Evolutionary conservation across 371 early-diverging fungal genomes (phyloP).

Genomic region (Mortierella polycephala): DNA sequence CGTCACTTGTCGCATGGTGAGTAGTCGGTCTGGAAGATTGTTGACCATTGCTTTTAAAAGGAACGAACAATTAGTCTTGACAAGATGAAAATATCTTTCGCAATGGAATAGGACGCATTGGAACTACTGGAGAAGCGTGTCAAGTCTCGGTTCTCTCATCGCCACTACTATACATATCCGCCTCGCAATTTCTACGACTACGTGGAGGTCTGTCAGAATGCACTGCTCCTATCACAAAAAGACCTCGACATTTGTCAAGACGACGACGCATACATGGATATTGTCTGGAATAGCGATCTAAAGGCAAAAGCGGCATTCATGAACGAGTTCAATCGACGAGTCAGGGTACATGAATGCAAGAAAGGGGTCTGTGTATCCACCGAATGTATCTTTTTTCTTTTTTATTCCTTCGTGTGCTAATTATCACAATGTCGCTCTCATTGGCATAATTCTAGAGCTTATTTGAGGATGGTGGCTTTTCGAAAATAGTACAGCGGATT

Average conservation of each 20-base stretch:
- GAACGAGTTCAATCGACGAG: conserved; percentile 36
- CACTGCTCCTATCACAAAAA: conserved; percentile 51
- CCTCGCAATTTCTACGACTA: conserved; percentile 69
- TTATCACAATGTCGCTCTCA: conserved; percentile 7
- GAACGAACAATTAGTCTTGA: not conserved
- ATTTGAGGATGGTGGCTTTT: conserved; percentile 63
- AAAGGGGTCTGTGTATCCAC: not conserved
- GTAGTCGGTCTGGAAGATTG: not conserved
- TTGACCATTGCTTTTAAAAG: not conserved
- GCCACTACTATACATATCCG: conserved; percentile 78
- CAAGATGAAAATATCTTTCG: not conserved
- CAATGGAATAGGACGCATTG: conserved; percentile 72
- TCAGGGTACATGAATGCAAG: conserved; percentile 19
- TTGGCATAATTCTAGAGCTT: conserved; percentile 53
- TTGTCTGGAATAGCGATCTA: not conserved
- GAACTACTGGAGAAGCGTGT: conserved; percentile 93
- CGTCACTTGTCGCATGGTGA: conserved; percentile 80
- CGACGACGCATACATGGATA: conserved; percentile 5
- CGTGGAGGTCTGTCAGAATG: conserved; percentile 60
- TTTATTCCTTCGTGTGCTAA: conserved; percentile 3
- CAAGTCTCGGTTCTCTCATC: conserved; percentile 93
- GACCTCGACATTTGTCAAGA: conserved; percentile 25
- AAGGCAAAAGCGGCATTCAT: conserved; percentile 16
- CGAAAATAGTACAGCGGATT: conserved; percentile 61
- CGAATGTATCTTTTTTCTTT: not conserved